phyloP scores from a whole-genome alignment of 257 asterid genomes.

The Coffea eugenioides region DNA sequence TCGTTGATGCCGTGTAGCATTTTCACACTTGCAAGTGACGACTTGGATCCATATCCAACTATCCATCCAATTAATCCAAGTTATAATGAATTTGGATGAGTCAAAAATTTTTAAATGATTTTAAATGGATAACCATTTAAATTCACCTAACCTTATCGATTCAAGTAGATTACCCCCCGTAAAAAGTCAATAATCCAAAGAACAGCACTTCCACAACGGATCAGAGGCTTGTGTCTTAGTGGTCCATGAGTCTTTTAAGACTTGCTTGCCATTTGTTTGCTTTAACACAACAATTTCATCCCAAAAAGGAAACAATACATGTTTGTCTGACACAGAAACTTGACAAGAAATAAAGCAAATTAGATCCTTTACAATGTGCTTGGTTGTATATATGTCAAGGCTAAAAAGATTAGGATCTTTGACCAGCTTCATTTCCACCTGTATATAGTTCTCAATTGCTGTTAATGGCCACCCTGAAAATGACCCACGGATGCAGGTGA shows the following conservation, averaged over 20 bases:
- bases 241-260: background rate
- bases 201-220: no score
- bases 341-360: background rate
- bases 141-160: no score
- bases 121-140: no score
- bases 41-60: no score
- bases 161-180: no score
- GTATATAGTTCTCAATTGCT: no score
- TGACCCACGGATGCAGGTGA: background rate
- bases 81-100: no score
- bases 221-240: background rate
- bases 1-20: no score
- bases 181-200: no score
- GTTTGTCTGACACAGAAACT: background rate
- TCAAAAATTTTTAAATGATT: no score
- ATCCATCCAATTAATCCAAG: no score
- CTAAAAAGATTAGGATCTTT: background rate
- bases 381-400: background rate
- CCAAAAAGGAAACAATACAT: background rate
- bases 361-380: background rate
- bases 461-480: background rate
- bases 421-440: background rate
- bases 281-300: background rate
- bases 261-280: constrained; percentile 3
- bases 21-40: no score